Base-by-base conservation (phyloP, 306 rosid genomes). In the Lupinus albus region DNA sequence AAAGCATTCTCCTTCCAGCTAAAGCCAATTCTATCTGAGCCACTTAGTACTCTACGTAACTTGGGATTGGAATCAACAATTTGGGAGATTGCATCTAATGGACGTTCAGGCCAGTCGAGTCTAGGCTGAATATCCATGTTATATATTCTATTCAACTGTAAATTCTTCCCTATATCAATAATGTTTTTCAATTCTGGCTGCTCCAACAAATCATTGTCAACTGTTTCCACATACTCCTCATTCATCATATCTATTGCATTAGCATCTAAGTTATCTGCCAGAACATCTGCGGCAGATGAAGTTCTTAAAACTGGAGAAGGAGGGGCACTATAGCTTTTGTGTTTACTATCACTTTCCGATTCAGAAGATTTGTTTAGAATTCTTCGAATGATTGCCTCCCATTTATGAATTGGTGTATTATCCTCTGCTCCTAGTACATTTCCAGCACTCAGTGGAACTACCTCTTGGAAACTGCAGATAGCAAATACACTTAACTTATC, bases 361-460 rank as follows among this genome's bases (percentile, higher is more conserved):
- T 84, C 91, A 39, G 59, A 75, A 51, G 97, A 86, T 54, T 79
- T 88, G 81, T 93, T 88, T 18, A 93, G 77, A 44, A 92, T 86
- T 80, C 79, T 84, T 71, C 99, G 72, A 74, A 93, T 88, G 77
- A 90, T 86, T 50, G 86, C 84, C 79, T 93, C 99, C 99, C 99
- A 93, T 74, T 90, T 90, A n/a, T 59, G 81, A 32, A 90, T 88
- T 0, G 99, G 96, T 35, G 76, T 75, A 50, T 73, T 86, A 70
- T 93, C 97, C 56, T 93, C 99, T 50, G 97, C 96, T 76, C 99
- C 99, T 2, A 93, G 55, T 20, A 93, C 97, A 58, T 93, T 93
- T 61, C 94, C 99, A 15, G 99, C 99, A 77, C 76, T 93, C 75
- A 93, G 79, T 76, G 99, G 99, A 72, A 93, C 97, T 11, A 93